Evolutionary conservation across 306 rosid genomes (phyloP), one percentile per base, ranked within the genome.

Genomic region (Prunus davidiana): DNA sequence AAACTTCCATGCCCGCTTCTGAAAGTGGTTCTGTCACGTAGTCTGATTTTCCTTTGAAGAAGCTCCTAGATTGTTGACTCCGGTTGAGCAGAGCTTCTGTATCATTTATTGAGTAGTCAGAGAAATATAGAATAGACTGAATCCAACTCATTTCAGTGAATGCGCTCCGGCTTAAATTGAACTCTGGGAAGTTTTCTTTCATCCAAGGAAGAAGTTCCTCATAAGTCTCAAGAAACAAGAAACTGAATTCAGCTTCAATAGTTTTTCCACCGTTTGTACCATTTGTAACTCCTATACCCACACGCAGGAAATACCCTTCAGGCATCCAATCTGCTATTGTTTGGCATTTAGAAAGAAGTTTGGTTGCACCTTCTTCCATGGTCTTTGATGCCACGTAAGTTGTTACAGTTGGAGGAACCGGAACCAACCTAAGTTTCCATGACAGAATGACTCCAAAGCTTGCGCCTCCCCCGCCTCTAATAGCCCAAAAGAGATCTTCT

Each of bases 401-500:
- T 22, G 91, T 86, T 27, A 86, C 89, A 0, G 63, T 78, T 77
- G 66, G 45, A 1, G 91, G 90, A 47, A 90, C 87, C 13, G 86
- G 81, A 69, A 87, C 94, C 0, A 90, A 83, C 69, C 78, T 86
- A 62, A 87, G 83, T 60, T 86, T 90, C 91, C 90, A 90, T 81
- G 89, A 71, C 1, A 90, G 90, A 67, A 90, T 69, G 18, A 90
- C 63, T 4, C 93, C 95, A 71, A 89, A 86, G 74, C 89, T 88
- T 0, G 87, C 91, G 3, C 89, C 94, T 52, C 91, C 91, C 0
- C 90, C 93, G 3, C 96, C 96, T 80, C 90, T 74, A 22, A 91
- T 87, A 9, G 90, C 96, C 93, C 93, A 91, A 76, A 91, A 91
- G 0, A 87, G 51, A 3, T 87, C 93, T 47, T 91, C 90, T n/a